phyloP scores from a whole-genome alignment of 129 eudicot genomes.

The Centella asiatica region DNA sequence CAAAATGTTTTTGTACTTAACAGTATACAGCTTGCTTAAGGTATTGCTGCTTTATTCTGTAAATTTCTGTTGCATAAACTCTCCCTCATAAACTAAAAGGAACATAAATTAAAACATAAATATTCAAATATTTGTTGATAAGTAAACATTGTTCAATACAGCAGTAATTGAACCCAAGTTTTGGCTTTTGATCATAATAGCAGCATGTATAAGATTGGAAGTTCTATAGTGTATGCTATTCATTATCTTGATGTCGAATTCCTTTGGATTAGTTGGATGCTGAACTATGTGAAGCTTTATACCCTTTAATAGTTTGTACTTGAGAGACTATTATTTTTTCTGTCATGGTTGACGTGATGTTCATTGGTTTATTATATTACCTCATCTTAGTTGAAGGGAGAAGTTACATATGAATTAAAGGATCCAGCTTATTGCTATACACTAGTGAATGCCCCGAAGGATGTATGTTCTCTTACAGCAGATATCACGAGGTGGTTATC shows the following conservation, averaged over 20 bases:
- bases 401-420: slow-evolving; percentile 83
- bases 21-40: background rate
- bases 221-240: background rate
- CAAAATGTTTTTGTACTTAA: background rate
- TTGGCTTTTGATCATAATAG: background rate
- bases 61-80: background rate
- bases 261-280: slow-evolving; percentile 2
- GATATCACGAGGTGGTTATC: slow-evolving; percentile 76
- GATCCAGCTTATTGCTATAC: slow-evolving; percentile 84
- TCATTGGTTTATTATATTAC: background rate
- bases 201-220: background rate
- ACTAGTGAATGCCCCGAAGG: slow-evolving; percentile 50
- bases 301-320: background rate
- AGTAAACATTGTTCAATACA: background rate
- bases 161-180: background rate
- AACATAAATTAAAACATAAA: too few relatives aligned
- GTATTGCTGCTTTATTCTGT: background rate
- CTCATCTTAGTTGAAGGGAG: slow-evolving; percentile 52
- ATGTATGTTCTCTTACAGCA: slow-evolving; percentile 65
- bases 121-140: too few relatives aligned
- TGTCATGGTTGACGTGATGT: slow-evolving; percentile 7
- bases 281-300: background rate
- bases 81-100: background rate
- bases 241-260: background rate
- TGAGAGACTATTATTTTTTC: background rate